Conservation (phyloP, 2,329 filamentous ascomycete species). For the Pyricularia grisea region DNA sequence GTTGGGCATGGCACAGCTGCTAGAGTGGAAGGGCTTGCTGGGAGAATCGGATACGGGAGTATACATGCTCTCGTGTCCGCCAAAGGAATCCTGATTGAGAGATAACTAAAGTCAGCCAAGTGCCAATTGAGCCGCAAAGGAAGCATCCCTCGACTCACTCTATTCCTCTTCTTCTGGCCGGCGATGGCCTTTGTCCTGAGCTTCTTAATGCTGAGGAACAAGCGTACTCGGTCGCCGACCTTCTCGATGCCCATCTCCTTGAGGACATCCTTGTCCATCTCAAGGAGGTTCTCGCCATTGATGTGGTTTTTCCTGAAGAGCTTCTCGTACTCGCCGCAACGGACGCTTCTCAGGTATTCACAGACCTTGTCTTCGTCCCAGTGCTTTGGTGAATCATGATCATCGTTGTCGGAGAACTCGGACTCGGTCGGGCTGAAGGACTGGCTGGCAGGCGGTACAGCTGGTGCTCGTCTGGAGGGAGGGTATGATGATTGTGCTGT, state of each 20-base stretch:
- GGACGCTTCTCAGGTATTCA: conserved; percentile 84
- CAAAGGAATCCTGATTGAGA: conserved; percentile 64
- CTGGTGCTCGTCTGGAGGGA: conserved; percentile 41
- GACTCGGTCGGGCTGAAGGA: conserved; percentile 81
- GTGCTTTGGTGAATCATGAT: conserved; percentile 64
- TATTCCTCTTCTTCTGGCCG: conserved; percentile 73
- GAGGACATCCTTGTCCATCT: conserved; percentile 92
- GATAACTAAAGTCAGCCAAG: background rate
- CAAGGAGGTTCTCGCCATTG: conserved; percentile 91
- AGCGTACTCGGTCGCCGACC: conserved; percentile 87
- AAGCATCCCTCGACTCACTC: conserved; percentile 40
- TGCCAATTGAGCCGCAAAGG: background rate
- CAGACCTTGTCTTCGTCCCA: conserved; percentile 91
- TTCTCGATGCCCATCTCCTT: conserved; percentile 99
- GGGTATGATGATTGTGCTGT: conserved; percentile 38
- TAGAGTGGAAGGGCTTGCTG: conserved; percentile 43
- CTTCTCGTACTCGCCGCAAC: conserved; percentile 88
- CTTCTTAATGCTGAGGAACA: conserved; percentile 80
- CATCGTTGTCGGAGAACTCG: conserved; percentile 79
- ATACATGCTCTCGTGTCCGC: conserved; percentile 60
- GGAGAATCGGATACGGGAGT: conserved; percentile 56
- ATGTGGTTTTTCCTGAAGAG: conserved; percentile 84
- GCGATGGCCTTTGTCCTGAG: conserved; percentile 67
- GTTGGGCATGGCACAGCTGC: conserved; percentile 33
- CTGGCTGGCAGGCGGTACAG: conserved; percentile 39